phyloP scores from a whole-genome alignment of 495 filamentous ascomycete species.

The Hypoxylon subgilvum region DNA sequence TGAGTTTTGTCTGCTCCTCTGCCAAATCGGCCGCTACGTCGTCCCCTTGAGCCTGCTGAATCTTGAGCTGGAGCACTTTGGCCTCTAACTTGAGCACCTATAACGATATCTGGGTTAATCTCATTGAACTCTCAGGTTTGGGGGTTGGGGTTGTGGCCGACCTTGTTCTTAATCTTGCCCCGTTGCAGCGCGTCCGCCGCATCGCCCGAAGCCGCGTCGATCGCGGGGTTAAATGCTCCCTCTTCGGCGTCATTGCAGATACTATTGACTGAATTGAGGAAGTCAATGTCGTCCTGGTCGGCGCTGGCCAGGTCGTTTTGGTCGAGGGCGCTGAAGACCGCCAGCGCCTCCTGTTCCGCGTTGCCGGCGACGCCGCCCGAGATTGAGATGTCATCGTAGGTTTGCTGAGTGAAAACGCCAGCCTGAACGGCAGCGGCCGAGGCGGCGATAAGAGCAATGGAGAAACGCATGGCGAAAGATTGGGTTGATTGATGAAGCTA shows the following conservation, averaged over 20 bases:
- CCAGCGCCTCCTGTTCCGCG: slow-evolving; percentile 48
- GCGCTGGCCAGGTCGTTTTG: slow-evolving; percentile 45
- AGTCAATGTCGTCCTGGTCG: slow-evolving; percentile 44
- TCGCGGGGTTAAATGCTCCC: slow-evolving; percentile 48
- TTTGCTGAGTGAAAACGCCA: slow-evolving; percentile 40
- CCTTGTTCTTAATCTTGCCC: slow-evolving; percentile 63
- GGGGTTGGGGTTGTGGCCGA: too few species aligned
- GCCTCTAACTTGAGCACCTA: slow-evolving; percentile 56
- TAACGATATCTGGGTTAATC: too few species aligned
- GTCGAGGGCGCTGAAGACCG: slow-evolving; percentile 44
- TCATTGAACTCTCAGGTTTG: too few species aligned
- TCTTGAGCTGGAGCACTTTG: slow-evolving; percentile 43
- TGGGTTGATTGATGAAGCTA: not conserved
- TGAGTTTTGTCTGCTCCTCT: slow-evolving; percentile 51
- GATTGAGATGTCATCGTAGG: slow-evolving; percentile 46
- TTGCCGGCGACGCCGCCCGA: slow-evolving; percentile 53
- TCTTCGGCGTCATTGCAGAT: slow-evolving; percentile 50
- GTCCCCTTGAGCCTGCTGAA: slow-evolving; percentile 46
- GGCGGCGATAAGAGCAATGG: slow-evolving; percentile 33
- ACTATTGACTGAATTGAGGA: slow-evolving; percentile 48
- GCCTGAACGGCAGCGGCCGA: slow-evolving; percentile 30
- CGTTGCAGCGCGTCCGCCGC: slow-evolving; percentile 50
- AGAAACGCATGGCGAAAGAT: slow-evolving; percentile 40
- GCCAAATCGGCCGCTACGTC: slow-evolving; percentile 42
- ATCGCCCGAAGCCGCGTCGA: slow-evolving; percentile 44